These are phyloP conservation scores for Ecytonucleospora hepatopenaei DNA, from an alignment of 371 early-diverging fungal genomes.

Conservation along the genomic window DNA sequence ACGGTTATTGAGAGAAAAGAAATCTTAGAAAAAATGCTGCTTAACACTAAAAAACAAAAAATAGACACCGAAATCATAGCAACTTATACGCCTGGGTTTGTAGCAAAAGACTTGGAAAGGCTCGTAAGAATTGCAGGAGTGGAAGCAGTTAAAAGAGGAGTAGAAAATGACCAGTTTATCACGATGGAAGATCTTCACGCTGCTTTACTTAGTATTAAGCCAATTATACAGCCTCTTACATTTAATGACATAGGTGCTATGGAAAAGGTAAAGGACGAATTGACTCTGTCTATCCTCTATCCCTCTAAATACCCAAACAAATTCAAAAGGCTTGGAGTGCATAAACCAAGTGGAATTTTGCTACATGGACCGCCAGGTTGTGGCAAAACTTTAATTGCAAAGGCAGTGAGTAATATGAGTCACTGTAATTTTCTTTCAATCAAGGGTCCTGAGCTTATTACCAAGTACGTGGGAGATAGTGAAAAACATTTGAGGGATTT, in stretches of 20 bases:
- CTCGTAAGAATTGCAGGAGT: constrained; percentile 43
- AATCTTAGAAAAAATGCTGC: constrained; percentile 34
- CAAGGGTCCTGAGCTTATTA: constrained; percentile 92
- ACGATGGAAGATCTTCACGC: constrained; percentile 22
- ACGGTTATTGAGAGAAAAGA: constrained; percentile 35
- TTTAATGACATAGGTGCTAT: constrained; percentile 56
- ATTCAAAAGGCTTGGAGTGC: constrained; percentile 77
- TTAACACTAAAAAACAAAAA: constrained; percentile 17
- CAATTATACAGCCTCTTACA: constrained; percentile 29
- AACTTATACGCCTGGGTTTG: constrained; percentile 52
- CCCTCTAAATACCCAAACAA: constrained; percentile 76
- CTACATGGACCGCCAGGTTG: constrained; percentile 98
- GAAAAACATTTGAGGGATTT: constrained; percentile 89
- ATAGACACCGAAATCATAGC: constrained; percentile 37
- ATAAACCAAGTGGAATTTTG: constrained; percentile 78
- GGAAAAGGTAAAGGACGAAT: constrained; percentile 48
- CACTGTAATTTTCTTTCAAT: constrained; percentile 90
- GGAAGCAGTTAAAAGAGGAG: constrained; percentile 28
- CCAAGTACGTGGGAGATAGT: constrained; percentile 98
- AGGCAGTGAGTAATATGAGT: constrained; percentile 84
- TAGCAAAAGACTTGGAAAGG: constrained; percentile 44
- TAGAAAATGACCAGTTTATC: constrained; percentile 10
- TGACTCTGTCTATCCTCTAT: constrained; percentile 83
- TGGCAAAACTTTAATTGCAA: constrained; percentile 94
- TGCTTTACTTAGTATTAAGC: constrained; percentile 40